Evolutionary conservation across 1,284 basidiomycete species (phyloP).

Genomic region (Heliocybe sulcata): DNA sequence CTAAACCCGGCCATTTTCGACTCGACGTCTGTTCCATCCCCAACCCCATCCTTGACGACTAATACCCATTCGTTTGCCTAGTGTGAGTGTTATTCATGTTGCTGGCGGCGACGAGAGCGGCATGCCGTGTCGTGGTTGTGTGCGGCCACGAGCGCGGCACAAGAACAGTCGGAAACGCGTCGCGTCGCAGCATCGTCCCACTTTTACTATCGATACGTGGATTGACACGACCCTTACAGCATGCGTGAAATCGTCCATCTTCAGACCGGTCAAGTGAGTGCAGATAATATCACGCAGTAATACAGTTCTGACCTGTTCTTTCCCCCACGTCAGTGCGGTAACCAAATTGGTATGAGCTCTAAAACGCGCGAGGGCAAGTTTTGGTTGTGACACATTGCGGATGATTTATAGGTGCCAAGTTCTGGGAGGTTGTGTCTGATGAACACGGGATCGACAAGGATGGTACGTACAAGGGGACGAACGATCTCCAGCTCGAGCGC

Average conservation of each 20-base stretch:
- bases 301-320: constrained; percentile 11
- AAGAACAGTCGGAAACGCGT: constrained; percentile 15
- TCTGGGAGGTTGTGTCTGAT: constrained; percentile 97
- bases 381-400: background rate
- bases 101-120: constrained; percentile 6
- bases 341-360: constrained; percentile 81
- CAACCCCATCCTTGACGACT: constrained; percentile 26
- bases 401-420: constrained; percentile 75
- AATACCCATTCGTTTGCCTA: constrained; percentile 16
- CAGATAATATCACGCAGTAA: constrained; percentile 3
- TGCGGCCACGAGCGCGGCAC: constrained; percentile 9
- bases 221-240: constrained; percentile 37
- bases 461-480: constrained; percentile 89
- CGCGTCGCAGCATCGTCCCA: constrained; percentile 37
- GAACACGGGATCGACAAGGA: constrained; percentile 95
- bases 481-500: constrained; percentile 95
- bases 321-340: constrained; percentile 70
- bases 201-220: constrained; percentile 12
- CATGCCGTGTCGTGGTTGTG: constrained; percentile 14
- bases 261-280: constrained; percentile 86
- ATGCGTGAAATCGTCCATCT: constrained; percentile 98
- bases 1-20: constrained; percentile 22
- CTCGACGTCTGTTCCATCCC: constrained; percentile 4
- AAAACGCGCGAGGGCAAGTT: constrained; percentile 3
- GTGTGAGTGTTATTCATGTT: constrained; percentile 18